Evolutionary conservation across 176 grass and related monocot genomes (phyloP).

Genomic region (Bonia amplexicaulis): DNA sequence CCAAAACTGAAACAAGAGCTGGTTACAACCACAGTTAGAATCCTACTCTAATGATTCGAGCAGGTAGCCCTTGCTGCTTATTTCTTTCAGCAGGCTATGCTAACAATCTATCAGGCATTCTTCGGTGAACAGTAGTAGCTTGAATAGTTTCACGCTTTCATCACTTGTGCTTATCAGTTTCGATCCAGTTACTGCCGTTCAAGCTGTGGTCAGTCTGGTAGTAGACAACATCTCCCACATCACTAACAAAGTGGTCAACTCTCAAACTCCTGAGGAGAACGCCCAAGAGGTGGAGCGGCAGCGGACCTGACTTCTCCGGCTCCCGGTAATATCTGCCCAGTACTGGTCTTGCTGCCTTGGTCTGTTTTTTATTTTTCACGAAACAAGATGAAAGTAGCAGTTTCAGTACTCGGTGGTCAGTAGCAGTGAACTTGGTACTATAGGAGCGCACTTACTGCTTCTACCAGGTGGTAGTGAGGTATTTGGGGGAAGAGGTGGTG

Average conservation of each 20-base stretch:
- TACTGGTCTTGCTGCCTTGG: slow-evolving; percentile 63
- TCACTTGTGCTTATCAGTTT: slow-evolving; percentile 10
- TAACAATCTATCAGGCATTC: neutral
- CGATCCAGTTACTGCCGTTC: neutral
- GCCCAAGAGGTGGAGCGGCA: slow-evolving; percentile 58
- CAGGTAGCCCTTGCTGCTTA: neutral
- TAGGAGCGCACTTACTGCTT: slow-evolving; percentile 55
- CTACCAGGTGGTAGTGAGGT: slow-evolving; percentile 79
- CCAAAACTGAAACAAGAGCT: slow-evolving; percentile 1
- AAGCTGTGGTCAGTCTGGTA: slow-evolving; percentile 68
- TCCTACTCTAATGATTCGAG: neutral
- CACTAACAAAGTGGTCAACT: slow-evolving; percentile 82
- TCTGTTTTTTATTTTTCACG: slow-evolving; percentile 22
- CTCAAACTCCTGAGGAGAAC: slow-evolving; percentile 70
- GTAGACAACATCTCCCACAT: slow-evolving; percentile 72
- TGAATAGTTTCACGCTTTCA: neutral
- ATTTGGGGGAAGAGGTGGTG: slow-evolving; percentile 97
- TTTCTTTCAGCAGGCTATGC: slow-evolving; percentile 1
- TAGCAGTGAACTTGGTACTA: no score
- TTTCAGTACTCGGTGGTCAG: slow-evolving; percentile 39
- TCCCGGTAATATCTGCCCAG: slow-evolving; percentile 75
- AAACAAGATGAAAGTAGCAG: no score
- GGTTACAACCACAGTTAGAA: neutral
- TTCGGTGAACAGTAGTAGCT: neutral
- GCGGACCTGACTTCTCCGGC: slow-evolving; percentile 65